Percentiles rank a stretch among this genome's conserved stretches.
These are phyloP conservation scores for Adiantum capillusveneris DNA, from an alignment of 75 land plant genomes.

Conservation along the genomic window DNA sequence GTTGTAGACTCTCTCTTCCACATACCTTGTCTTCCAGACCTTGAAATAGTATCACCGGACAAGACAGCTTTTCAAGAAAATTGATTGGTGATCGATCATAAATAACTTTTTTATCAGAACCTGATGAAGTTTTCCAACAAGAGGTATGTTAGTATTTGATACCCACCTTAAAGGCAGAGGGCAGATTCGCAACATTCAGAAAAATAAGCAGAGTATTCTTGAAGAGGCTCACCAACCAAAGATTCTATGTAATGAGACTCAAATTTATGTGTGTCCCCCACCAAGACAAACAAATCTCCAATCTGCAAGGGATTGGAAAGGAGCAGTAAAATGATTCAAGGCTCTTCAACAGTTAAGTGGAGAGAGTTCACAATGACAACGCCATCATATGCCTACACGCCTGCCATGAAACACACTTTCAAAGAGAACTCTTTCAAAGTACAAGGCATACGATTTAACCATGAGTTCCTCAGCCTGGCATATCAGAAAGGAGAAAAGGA, in stretches of 20 bases:
- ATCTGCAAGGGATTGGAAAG: no score
- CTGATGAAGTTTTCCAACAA: conserved; percentile 15
- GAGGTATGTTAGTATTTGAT: not conserved
- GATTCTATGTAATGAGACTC: conserved; percentile 74
- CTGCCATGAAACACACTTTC: no score
- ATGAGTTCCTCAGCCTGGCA: no score
- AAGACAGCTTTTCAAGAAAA: conserved; percentile 70
- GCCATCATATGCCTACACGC: no score
- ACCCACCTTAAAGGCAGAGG: no score
- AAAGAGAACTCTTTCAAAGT: no score
- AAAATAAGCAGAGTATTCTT: not conserved
- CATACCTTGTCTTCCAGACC: conserved; percentile 98
- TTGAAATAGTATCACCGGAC: conserved; percentile 88
- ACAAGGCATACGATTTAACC: no score
- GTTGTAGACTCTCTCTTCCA: not conserved
- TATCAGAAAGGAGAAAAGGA: no score
- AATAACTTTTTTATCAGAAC: conserved; percentile 38
- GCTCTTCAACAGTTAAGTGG: no score
- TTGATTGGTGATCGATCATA: conserved; percentile 78
- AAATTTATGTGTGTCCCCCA: conserved; percentile 81
- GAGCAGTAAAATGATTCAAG: no score
- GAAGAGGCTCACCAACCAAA: conserved; percentile 57
- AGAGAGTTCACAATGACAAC: no score
- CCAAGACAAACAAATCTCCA: conserved; percentile 42
- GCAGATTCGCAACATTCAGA: not conserved